phyloP scores from a whole-genome alignment of 2,329 filamentous ascomycete genomes.

The Fusarium coffeatum region DNA sequence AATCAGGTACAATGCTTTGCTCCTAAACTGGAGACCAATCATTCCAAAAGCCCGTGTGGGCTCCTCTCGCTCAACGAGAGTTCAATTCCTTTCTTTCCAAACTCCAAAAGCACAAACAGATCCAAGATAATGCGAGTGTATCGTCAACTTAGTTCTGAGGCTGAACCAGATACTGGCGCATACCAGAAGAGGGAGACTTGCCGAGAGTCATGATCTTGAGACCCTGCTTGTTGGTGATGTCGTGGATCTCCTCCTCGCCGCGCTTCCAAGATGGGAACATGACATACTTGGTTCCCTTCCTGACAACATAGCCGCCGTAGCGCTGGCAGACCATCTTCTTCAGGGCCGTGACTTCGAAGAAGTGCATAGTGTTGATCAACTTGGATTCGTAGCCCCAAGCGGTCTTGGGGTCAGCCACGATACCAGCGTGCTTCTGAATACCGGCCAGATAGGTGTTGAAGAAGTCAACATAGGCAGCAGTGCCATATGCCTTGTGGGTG shows the following conservation, averaged over 20 bases:
- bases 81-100: not conserved
- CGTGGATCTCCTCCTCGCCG: slow-evolving; percentile 19
- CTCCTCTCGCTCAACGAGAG: not conserved
- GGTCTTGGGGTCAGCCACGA: not conserved
- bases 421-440: slow-evolving; percentile 20
- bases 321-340: slow-evolving; percentile 26
- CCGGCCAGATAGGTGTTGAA: slow-evolving; percentile 21
- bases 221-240: slow-evolving; percentile 21
- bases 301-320: slow-evolving; percentile 2
- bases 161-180: slow-evolving; percentile 36
- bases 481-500: slow-evolving; percentile 23
- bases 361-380: slow-evolving; percentile 28
- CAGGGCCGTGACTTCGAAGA: slow-evolving; percentile 27
- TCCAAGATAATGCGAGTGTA: not conserved
- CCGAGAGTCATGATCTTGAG: slow-evolving; percentile 33
- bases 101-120: not conserved
- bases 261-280: slow-evolving; percentile 45
- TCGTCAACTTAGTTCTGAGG: not conserved
- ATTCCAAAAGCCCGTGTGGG: not conserved
- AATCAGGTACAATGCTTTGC: not conserved
- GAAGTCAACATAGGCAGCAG: slow-evolving; percentile 27
- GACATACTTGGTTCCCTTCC: slow-evolving; percentile 4
- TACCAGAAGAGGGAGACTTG: slow-evolving; percentile 32
- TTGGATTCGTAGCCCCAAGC: slow-evolving; percentile 24
- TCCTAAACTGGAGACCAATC: too few relatives aligned